Percentiles rank a stretch among this genome's conserved stretches.
These are phyloP conservation scores for Fusarium papillatum DNA, from an alignment of 2,329 filamentous ascomycete genomes.

Conservation along the genomic window DNA sequence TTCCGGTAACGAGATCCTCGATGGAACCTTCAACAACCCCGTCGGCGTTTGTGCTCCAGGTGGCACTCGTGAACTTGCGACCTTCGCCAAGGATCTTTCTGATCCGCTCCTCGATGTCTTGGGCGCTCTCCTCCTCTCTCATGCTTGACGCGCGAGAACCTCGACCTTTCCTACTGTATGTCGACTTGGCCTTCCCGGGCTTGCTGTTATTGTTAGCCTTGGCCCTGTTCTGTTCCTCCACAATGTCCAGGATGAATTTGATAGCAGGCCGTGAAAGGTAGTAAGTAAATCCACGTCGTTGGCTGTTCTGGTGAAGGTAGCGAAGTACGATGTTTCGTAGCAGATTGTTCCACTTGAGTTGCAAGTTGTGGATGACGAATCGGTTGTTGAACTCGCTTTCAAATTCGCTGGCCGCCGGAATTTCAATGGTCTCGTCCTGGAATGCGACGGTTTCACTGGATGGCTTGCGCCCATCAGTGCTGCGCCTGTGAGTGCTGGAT, in stretches of 20 bases:
- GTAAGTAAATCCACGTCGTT: slow-evolving; percentile 96
- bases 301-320: slow-evolving; percentile 97
- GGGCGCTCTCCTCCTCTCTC: slow-evolving; percentile 69
- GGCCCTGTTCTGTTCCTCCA: slow-evolving; percentile 90
- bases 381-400: slow-evolving; percentile 97
- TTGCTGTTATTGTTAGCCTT: slow-evolving; percentile 58
- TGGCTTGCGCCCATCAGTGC: slow-evolving; percentile 42
- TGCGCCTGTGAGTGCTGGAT: slow-evolving; percentile 44
- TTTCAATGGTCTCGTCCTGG: slow-evolving; percentile 74
- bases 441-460: slow-evolving; percentile 60
- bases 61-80: slow-evolving; percentile 76
- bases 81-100: slow-evolving; percentile 88
- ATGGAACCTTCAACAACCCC: slow-evolving; percentile 58
- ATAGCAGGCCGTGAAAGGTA: slow-evolving; percentile 96
- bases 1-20: slow-evolving; percentile 78
- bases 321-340: slow-evolving; percentile 95
- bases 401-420: slow-evolving; percentile 82
- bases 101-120: slow-evolving; percentile 86
- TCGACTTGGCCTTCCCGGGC: slow-evolving; percentile 46
- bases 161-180: slow-evolving; percentile 43
- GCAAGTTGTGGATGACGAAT: slow-evolving; percentile 97
- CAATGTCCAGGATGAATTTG: slow-evolving; percentile 98
- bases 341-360: slow-evolving; percentile 98
- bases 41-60: slow-evolving; percentile 50
- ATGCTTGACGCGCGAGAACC: slow-evolving; percentile 54